phyloP scores from a whole-genome alignment of 2,329 filamentous ascomycete species.

The Zasmidium citrigriseum region DNA sequence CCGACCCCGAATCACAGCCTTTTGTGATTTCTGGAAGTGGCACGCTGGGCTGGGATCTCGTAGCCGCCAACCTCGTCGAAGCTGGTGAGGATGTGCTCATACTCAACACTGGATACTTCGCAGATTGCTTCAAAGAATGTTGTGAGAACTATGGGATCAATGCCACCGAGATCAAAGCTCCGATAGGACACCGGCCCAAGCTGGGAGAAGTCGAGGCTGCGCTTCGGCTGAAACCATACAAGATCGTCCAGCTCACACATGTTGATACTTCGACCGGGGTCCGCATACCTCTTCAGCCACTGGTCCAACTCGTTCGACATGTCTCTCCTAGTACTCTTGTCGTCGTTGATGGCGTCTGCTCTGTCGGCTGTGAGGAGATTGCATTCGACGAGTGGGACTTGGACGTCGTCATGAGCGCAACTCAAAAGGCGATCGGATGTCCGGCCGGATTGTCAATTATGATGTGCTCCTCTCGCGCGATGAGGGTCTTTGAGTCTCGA shows the following conservation, averaged over 20 bases:
- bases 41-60: constrained; percentile 93
- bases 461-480: constrained; percentile 85
- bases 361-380: constrained; percentile 91
- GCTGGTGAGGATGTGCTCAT: constrained; percentile 86
- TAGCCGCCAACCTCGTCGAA: constrained; percentile 89
- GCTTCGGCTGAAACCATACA: constrained; percentile 85
- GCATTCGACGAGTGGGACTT: constrained; percentile 91
- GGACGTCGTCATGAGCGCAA: constrained; percentile 88
- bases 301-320: constrained; percentile 77
- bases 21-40: constrained; percentile 91
- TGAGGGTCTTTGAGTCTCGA: constrained; percentile 75
- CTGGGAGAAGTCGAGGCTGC: constrained; percentile 84
- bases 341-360: constrained; percentile 94
- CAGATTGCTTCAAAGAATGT: constrained; percentile 88
- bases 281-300: constrained; percentile 79
- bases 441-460: constrained; percentile 90
- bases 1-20: constrained; percentile 77
- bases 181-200: constrained; percentile 82
- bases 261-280: constrained; percentile 97
- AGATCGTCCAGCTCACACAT: constrained; percentile 89
- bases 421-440: constrained; percentile 94
- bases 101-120: constrained; percentile 94
- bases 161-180: constrained; percentile 82
- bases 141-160: constrained; percentile 86
- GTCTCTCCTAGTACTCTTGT: constrained; percentile 89